Evolutionary conservation across 345 rosid genomes (phyloP).

Genomic region (Noccaea caerulescens): DNA sequence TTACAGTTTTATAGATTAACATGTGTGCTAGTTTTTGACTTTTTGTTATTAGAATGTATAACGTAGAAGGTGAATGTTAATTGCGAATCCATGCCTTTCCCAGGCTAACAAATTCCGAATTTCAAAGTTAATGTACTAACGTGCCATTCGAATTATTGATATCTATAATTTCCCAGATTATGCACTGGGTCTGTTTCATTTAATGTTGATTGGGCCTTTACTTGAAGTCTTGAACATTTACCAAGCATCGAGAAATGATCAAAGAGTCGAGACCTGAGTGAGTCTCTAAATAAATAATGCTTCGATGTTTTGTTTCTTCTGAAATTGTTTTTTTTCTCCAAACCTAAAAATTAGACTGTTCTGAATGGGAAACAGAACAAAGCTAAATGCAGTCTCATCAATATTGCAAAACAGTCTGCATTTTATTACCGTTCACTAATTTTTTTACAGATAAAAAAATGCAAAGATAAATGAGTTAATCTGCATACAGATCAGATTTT

Average conservation of each 20-base stretch:
- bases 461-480: too few species aligned
- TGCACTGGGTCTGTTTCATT: neutral
- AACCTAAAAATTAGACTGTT: neutral
- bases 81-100: conserved; percentile 5
- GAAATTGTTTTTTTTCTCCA: neutral
- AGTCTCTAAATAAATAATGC: neutral
- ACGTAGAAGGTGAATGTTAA: neutral
- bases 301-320: neutral
- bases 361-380: too few species aligned
- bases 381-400: too few species aligned
- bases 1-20: neutral
- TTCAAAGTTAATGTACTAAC: neutral
- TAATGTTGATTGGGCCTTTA: too few species aligned
- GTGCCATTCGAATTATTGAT: neutral
- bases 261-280: neutral
- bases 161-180: neutral
- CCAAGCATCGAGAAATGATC: neutral
- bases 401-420: too few species aligned
- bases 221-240: neutral
- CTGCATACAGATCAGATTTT: too few species aligned
- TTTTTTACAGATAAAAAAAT: too few species aligned
- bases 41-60: neutral
- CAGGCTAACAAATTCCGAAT: neutral
- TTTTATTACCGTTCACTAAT: too few species aligned
- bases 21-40: neutral